phyloP scores from a whole-genome alignment of 768 basidiomycete genomes.

The Pulveroboletus sp. region DNA sequence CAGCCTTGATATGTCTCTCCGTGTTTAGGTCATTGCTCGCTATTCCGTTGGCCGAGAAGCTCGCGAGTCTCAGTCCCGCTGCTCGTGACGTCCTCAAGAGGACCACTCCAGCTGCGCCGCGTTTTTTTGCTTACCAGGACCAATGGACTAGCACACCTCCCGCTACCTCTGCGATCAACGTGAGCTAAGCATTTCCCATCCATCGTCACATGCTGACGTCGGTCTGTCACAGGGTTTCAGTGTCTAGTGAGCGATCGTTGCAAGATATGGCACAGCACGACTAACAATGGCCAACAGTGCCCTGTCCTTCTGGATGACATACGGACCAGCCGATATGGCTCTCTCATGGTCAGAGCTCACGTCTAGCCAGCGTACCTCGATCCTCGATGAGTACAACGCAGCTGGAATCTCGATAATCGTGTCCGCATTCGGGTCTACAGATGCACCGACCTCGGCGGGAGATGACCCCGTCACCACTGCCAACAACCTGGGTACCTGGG shows the following conservation, averaged over 20 bases:
- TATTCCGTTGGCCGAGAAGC: background rate
- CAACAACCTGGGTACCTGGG: constrained; percentile 40
- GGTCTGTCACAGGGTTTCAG: constrained; percentile 26
- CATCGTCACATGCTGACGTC: background rate
- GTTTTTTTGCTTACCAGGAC: background rate
- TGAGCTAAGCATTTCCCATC: constrained; percentile 13
- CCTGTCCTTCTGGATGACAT: constrained; percentile 38
- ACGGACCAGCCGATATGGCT: constrained; percentile 43
- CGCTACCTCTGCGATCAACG: constrained; percentile 35
- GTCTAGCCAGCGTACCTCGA: constrained; percentile 34
- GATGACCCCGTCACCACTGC: constrained; percentile 36
- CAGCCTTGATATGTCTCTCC: background rate
- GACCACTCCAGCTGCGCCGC: too few species aligned
- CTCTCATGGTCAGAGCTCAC: constrained; percentile 40
- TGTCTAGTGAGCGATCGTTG: constrained; percentile 24
- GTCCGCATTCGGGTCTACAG: constrained; percentile 45
- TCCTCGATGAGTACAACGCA: constrained; percentile 44
- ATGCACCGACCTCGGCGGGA: constrained; percentile 35
- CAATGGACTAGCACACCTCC: background rate
- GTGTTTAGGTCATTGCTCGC: background rate
- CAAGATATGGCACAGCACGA: background rate
- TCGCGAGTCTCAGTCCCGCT: background rate
- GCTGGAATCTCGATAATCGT: constrained; percentile 59
- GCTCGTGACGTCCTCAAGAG: background rate
- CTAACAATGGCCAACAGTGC: constrained; percentile 17